Evolutionary conservation across 805 yeast genomes (phyloP), one percentile per base, ranked within the genome.

Genomic region (Metschnikowia kunwiensis): DNA sequence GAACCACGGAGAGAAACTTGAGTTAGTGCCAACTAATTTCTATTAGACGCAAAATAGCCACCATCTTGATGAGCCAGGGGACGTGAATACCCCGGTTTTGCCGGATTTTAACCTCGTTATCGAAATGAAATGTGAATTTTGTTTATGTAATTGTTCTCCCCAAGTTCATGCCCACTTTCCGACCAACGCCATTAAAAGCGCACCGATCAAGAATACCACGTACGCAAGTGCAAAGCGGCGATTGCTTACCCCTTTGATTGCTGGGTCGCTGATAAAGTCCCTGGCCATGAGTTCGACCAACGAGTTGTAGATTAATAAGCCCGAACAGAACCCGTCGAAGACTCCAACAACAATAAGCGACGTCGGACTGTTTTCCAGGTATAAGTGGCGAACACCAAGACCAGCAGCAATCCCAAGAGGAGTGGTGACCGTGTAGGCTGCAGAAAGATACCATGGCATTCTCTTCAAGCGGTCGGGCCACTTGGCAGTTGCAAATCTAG

Each of bases 381-480:
- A 83, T 6, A 78, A 58, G 24, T 70, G 58, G 51, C 91, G 74
- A 4, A 82, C 85, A 28, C 88, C 88, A 23, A 86, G 60, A 26
- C 95, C 96, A 47, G 83, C 77, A 3, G 83, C 88, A 47, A 82
- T 74, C 3, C 91, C 82, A 30, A 83, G 62, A 1, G 95, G 94
- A 0, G 93, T 81, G 10, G 82, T 69, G 5, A 82, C 29, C 1
- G 45, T 30, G 34, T 42, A 47, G 4, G 32, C 47, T 11, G 33
- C 27, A n/a, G 49, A 43, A 24, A 47, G 42, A 19, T 41, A 36
- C 51, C 51, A 47, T 3, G 51, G 51, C 23, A 36, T 34, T 15
- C 29, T 31, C 16, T 42, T 43, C 40, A 38, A 37, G 19, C 39
- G 34, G n/a, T 38, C 40, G 2, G 60, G 60, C 58, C 59, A 55